These are phyloP conservation scores for Diutina catenulata DNA, from an alignment of 1,139 yeast genomes.

Conservation along the genomic window DNA sequence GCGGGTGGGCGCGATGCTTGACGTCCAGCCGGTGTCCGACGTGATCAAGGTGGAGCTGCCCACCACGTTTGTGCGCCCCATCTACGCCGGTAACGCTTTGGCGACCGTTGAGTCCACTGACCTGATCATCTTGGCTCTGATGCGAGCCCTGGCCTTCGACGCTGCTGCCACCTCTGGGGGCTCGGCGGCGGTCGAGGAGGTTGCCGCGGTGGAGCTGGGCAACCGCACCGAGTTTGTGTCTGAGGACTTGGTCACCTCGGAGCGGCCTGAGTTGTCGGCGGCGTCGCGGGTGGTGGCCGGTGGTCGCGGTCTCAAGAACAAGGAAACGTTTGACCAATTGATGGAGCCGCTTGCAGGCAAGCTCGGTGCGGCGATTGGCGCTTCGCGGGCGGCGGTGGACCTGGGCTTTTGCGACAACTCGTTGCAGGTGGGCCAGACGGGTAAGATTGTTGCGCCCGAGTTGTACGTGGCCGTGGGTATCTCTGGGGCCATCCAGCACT, in stretches of 20 bases:
- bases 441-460: constrained; percentile 95
- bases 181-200: constrained; percentile 16
- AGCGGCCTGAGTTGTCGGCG: constrained; percentile 84
- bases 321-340: constrained; percentile 71
- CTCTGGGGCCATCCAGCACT: constrained; percentile 95
- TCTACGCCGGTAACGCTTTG: constrained; percentile 91
- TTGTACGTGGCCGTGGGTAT: constrained; percentile 87
- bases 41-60: constrained; percentile 54
- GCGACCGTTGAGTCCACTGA: constrained; percentile 72
- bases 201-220: constrained; percentile 6
- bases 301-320: constrained; percentile 87
- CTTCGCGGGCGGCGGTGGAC: constrained; percentile 97
- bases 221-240: constrained; percentile 40
- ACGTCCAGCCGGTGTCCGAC: constrained; percentile 82
- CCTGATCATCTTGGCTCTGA: constrained; percentile 52
- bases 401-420: constrained; percentile 94
- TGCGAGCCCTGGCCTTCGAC: constrained; percentile 78
- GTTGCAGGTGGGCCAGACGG: constrained; percentile 97
- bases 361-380: constrained; percentile 90
- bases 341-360: constrained; percentile 79
- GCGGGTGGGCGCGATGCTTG: constrained; percentile 74
- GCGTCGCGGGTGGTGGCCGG: constrained; percentile 81
- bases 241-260: constrained; percentile 63
- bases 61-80: constrained; percentile 79
- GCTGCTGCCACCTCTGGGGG: constrained; percentile 49